Evolutionary conservation across 176 grass and related monocot species (phyloP).

Genomic region (sorghum (Sorghum bicolor)): DNA sequence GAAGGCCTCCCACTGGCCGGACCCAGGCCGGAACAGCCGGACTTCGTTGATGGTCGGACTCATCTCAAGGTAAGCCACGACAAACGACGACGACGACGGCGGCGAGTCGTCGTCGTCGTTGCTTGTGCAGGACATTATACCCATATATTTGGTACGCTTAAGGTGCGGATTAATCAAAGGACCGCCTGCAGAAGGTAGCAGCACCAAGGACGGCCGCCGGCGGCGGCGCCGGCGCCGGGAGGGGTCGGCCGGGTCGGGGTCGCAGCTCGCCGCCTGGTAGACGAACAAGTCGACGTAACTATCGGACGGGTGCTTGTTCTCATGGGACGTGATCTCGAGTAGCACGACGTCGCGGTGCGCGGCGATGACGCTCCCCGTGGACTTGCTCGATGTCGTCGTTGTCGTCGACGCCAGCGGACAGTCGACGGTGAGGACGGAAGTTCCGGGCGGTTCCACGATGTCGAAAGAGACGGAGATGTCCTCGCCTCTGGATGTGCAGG

Average conservation of each 20-base stretch:
- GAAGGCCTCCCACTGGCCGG: neutral
- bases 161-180: no score
- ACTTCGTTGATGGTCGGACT: no score
- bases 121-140: neutral
- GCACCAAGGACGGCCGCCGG: neutral
- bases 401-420: neutral
- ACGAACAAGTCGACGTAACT: neutral
- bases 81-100: neutral
- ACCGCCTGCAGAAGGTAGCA: neutral
- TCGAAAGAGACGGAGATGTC: neutral
- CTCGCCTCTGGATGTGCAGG: neutral
- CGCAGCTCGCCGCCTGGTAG: neutral
- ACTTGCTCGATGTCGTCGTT: no score
- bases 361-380: neutral
- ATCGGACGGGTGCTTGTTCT: no score
- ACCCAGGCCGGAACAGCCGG: neutral
- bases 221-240: neutral
- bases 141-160: accelerated
- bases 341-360: neutral
- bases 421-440: neutral
- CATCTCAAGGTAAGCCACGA: neutral
- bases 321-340: neutral
- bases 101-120: neutral
- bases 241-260: no score
- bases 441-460: neutral